Evolutionary conservation across 108 stramenopile genomes (phyloP), one percentile per base, ranked within the genome.

Genomic region (Nannochloropsis oceanica): DNA sequence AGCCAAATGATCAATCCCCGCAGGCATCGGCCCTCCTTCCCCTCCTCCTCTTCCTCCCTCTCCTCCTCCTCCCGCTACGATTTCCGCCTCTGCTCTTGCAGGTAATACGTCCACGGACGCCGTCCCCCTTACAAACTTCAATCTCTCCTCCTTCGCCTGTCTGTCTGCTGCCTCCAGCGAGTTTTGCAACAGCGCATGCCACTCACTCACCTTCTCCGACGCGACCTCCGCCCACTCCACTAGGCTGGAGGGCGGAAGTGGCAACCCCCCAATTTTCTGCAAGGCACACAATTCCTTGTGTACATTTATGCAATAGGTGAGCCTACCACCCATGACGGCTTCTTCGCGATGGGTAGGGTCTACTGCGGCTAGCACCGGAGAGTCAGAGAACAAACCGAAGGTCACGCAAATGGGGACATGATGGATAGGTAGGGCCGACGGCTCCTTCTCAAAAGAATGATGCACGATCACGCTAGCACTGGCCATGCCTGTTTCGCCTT

Each of bases 371-470:
- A 95, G 82, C 42, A 85, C 82, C 13, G 22, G 34, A 82, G 79
- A 84, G 42, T 93, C 92, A n/a, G 94, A 92, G 85, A 96, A 93
- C 27, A 96, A 85, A 7, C 94, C 95, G 92, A 96, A 97, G 1
- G 95, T 93, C 43, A 95, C 90, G 43, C 94, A 93, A 12, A 96
- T 89, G 25, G 96, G 96, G 27, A 95, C 93, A 87, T 97, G 96
- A 89, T 97, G 96, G 85, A 97, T 86, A 14, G 96, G 95, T 50
- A 97, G 91, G 24, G 96, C 95, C 26, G 94, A 91, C 14, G 95
- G 93, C 87, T 97, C 96, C 82, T 94, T 93, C 50, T 95, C 93
- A 79, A 94, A 94, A 22, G 93, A 92, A 80, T 94, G 92, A 82
- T 85, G 90, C 90, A 88, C 90, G 80, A 44, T 84, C 79, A 79